Evolutionary conservation across 306 rosid genomes (phyloP).

Genomic region (Pterocarpus macrocarpus): DNA sequence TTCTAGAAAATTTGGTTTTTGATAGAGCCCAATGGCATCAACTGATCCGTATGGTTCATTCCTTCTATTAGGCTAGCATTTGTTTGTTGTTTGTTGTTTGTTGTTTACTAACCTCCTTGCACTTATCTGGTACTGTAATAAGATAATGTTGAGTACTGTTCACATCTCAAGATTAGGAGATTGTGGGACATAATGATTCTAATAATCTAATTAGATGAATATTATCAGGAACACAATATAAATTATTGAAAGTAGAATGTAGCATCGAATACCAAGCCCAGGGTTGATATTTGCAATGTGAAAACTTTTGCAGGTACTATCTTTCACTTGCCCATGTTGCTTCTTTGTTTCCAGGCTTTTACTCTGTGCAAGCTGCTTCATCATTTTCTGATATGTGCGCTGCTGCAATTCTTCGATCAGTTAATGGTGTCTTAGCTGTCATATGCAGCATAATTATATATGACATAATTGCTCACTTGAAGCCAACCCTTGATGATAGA

Average conservation of each 20-base stretch:
- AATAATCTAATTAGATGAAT: not conserved
- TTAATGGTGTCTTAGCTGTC: slow-evolving; percentile 74
- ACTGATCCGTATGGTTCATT: not conserved
- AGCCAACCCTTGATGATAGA: slow-evolving; percentile 72
- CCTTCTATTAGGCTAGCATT: not conserved
- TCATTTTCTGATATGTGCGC: slow-evolving; percentile 78
- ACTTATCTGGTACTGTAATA: not conserved
- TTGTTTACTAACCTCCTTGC: slow-evolving; percentile 9
- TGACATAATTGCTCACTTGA: slow-evolving; percentile 74
- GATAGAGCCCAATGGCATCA: not conserved
- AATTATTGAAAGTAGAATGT: not conserved
- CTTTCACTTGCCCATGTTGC: slow-evolving; percentile 94
- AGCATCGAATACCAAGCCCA: slow-evolving; percentile 33
- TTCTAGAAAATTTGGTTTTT: not conserved
- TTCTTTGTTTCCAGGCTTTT: slow-evolving; percentile 85
- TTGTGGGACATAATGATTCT: not conserved
- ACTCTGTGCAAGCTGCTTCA: slow-evolving; percentile 48
- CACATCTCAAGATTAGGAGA: not conserved
- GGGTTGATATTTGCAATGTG: slow-evolving; percentile 48
- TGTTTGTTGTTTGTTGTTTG: not conserved
- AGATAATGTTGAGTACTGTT: not conserved
- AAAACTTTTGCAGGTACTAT: slow-evolving; percentile 84
- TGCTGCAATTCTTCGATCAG: slow-evolving; percentile 70
- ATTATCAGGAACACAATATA: not conserved
- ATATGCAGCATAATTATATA: slow-evolving; percentile 71